phyloP scores from a whole-genome alignment of 129 eudicot species.

The Chrysanthemum lavandulifolium region DNA sequence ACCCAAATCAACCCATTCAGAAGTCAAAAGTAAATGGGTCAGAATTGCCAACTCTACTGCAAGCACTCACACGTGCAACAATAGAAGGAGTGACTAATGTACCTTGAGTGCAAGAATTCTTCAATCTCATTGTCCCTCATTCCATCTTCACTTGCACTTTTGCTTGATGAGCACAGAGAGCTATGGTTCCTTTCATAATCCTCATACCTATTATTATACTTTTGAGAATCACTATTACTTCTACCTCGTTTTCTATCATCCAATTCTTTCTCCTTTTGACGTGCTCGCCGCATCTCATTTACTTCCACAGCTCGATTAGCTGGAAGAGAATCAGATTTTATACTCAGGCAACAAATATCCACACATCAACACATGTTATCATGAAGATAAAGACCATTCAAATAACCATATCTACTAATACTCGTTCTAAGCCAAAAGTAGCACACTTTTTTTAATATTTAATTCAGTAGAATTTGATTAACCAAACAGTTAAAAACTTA shows the following conservation, averaged over 20 bases:
- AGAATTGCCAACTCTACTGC: no score
- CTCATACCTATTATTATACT: constrained; percentile 30
- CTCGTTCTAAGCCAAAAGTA: no score
- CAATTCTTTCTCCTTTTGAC: constrained; percentile 78
- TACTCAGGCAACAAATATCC: no score
- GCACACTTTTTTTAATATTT: no score
- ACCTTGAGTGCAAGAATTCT: constrained; percentile 82
- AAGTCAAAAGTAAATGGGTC: no score
- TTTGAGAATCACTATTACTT: constrained; percentile 29
- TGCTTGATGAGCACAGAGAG: constrained; percentile 48
- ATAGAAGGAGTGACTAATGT: background rate
- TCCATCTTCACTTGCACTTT: constrained; percentile 45
- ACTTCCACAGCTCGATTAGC: constrained; percentile 86
- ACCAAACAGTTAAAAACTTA: background rate
- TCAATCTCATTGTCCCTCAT: constrained; percentile 75
- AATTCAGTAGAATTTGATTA: background rate
- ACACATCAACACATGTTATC: no score
- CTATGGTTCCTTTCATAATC: constrained; percentile 29
- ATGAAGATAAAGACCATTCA: no score
- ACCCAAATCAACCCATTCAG: no score
- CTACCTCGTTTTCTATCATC: constrained; percentile 42
- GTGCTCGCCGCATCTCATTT: constrained; percentile 85
- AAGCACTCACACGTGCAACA: background rate
- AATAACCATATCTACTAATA: no score
- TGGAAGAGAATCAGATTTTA: constrained; percentile 34